Conservation (phyloP, 2,329 filamentous ascomycete species). For the Claviceps citrina region DNA sequence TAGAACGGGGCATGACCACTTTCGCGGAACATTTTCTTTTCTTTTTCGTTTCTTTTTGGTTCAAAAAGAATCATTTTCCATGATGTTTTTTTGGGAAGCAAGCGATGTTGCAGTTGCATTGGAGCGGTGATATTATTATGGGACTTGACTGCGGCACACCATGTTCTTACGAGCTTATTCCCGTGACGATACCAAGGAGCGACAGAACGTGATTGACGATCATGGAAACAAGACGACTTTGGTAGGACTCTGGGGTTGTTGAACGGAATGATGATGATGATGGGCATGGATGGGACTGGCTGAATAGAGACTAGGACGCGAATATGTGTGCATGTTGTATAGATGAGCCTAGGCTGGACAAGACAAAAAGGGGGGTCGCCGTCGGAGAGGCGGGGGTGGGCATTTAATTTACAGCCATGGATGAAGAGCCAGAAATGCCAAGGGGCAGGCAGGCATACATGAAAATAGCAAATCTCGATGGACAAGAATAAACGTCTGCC, state of each 20-base stretch:
- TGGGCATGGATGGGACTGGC: too few species aligned
- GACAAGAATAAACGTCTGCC: too few species aligned
- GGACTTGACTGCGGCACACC: too few species aligned
- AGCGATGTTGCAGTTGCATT: too few species aligned
- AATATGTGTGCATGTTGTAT: background rate
- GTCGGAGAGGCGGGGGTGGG: too few species aligned
- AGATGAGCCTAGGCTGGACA: slow-evolving; percentile 1
- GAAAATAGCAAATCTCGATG: too few species aligned
- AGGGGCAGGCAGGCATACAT: background rate
- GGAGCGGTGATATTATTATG: slow-evolving; percentile 1
- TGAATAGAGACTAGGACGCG: background rate
- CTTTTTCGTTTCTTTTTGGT: background rate
- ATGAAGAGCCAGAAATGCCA: slow-evolving; percentile 2
- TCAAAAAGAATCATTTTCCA: background rate
- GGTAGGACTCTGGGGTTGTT: too few species aligned
- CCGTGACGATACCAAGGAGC: too few species aligned
- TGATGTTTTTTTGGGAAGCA: too few species aligned
- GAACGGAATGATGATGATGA: too few species aligned
- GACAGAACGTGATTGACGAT: background rate
- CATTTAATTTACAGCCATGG: background rate
- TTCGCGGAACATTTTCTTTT: background rate
- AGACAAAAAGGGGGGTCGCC: background rate
- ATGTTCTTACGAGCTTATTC: too few species aligned
- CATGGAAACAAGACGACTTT: too few species aligned
- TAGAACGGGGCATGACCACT: background rate